Evolutionary conservation across 176 grass and related monocot genomes (phyloP).

Genomic region (Metroxylon sagu): DNA sequence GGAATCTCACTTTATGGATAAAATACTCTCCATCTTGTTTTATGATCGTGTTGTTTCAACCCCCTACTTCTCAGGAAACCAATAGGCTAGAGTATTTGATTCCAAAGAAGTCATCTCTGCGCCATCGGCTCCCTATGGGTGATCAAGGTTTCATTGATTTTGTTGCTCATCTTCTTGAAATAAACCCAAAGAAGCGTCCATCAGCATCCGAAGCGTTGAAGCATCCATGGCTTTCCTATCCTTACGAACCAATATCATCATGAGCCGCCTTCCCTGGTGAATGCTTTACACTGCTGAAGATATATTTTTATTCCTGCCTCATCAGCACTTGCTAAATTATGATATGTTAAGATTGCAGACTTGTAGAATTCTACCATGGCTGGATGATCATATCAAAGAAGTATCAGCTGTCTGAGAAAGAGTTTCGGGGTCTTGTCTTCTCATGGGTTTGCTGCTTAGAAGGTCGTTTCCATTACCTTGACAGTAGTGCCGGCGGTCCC

Average conservation of each 20-base stretch:
- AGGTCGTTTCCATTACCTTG: neutral
- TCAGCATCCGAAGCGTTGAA: constrained; percentile 79
- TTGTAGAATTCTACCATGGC: neutral
- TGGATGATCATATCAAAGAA: too few species aligned
- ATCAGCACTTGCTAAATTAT: neutral
- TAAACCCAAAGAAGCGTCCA: constrained; percentile 92
- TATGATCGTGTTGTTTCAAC: too few species aligned
- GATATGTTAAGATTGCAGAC: neutral
- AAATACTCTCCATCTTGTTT: too few species aligned
- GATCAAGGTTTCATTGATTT: constrained; percentile 97
- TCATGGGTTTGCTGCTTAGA: neutral
- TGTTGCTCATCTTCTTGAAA: constrained; percentile 70
- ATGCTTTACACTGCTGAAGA: neutral
- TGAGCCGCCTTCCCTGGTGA: constrained; percentile 19
- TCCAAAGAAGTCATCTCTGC: constrained; percentile 82
- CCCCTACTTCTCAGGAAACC: constrained; percentile 49
- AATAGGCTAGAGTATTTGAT: constrained; percentile 94
- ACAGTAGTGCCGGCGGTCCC: neutral
- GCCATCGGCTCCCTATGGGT: constrained; percentile 76
- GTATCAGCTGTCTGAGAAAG: too few species aligned
- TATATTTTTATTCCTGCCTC: neutral
- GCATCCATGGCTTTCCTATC: constrained; percentile 98
- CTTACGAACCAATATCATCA: constrained; percentile 96
- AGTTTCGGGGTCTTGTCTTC: too few species aligned
- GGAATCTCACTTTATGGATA: too few species aligned